A percentile compares a stretch with the other conserved stretches of the same genome.
These are phyloP conservation scores for Phaffomyces antillensis DNA, from an alignment of 805 yeast species.

Conservation along the genomic window DNA sequence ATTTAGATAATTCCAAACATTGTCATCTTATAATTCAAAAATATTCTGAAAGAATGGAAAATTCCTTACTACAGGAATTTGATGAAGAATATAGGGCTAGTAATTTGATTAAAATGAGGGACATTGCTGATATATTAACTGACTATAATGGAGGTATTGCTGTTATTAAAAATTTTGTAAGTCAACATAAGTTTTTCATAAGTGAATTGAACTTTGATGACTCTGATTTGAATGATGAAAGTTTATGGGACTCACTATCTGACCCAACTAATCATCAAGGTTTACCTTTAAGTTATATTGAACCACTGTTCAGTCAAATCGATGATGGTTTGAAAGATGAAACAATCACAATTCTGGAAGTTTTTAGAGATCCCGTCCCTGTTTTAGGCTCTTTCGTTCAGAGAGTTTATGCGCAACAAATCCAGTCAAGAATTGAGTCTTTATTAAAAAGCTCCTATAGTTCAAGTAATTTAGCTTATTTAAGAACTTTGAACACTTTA, in stretches of 20 bases:
- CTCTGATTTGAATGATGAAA: conserved; percentile 33
- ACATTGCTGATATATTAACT: conserved; percentile 63
- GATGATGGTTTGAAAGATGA: conserved; percentile 60
- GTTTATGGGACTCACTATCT: conserved; percentile 51
- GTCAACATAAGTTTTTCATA: conserved; percentile 66
- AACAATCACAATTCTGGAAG: conserved; percentile 63
- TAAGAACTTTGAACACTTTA: conserved; percentile 66
- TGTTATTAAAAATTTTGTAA: conserved; percentile 75
- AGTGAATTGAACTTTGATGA: conserved; percentile 19
- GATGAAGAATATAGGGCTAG: conserved; percentile 66
- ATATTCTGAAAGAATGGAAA: conserved; percentile 73
- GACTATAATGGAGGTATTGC: conserved; percentile 81
- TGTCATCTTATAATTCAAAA: conserved; percentile 46
- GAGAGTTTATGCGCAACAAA: conserved; percentile 68
- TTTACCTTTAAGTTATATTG: conserved; percentile 46
- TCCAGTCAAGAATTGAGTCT: conserved; percentile 48
- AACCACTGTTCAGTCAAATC: conserved; percentile 46
- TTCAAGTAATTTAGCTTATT: conserved; percentile 60
- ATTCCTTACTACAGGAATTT: conserved; percentile 58
- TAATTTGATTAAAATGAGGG: conserved; percentile 66
- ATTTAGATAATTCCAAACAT: conserved; percentile 35
- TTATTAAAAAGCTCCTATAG: conserved; percentile 58
- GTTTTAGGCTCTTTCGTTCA: conserved; percentile 68
- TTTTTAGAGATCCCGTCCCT: conserved; percentile 59
- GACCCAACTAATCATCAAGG: conserved; percentile 49